phyloP scores from a whole-genome alignment of 257 asterid genomes.

The Henckelia pumila region DNA sequence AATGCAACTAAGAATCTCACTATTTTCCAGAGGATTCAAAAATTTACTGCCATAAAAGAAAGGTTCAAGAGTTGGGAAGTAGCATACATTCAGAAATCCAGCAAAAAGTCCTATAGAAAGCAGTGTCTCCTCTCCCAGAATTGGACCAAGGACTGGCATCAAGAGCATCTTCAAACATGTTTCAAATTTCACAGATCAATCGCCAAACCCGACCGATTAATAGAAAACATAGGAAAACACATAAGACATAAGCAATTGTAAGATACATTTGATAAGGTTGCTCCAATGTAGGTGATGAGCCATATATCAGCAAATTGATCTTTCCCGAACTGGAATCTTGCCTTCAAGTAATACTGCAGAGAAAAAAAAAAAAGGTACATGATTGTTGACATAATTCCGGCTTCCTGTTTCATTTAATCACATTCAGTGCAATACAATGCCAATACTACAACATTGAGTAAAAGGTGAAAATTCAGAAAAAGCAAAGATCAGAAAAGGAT shows the following conservation, averaged over 20 bases:
- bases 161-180: constrained; percentile 45
- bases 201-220: neutral
- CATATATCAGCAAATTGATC: constrained; percentile 39
- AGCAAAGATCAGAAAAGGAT: neutral
- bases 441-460: neutral
- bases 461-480: neutral
- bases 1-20: neutral
- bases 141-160: constrained; percentile 58
- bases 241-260: neutral
- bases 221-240: neutral
- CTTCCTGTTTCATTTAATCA: neutral
- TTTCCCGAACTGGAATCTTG: constrained; percentile 48
- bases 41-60: neutral
- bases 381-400: neutral
- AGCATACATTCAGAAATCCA: constrained; percentile 35
- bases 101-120: constrained; percentile 55
- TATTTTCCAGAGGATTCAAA: neutral
- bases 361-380: neutral
- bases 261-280: constrained; percentile 41
- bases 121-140: constrained; percentile 56
- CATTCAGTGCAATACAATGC: neutral
- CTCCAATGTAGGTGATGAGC: constrained; percentile 33
- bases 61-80: neutral
- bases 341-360: constrained; percentile 49
- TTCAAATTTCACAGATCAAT: neutral